These are phyloP conservation scores for Beauveria pseudobassiana DNA, from an alignment of 2,329 filamentous ascomycete species.

Conservation along the genomic window DNA sequence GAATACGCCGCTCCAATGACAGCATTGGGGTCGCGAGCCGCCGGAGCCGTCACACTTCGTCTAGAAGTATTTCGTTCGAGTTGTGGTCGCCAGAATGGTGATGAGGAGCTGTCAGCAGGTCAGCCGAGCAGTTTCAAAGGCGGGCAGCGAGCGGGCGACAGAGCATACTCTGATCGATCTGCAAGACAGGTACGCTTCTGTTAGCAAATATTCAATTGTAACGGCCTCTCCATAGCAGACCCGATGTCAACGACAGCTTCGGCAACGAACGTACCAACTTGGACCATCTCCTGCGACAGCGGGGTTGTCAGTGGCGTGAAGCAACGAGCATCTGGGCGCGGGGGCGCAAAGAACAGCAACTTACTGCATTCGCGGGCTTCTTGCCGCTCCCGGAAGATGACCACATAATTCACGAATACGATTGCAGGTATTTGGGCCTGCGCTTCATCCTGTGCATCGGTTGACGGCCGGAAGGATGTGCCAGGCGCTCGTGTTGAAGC, in stretches of 20 bases:
- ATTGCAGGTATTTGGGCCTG: conserved; percentile 16
- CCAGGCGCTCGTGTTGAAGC: conserved; percentile 13
- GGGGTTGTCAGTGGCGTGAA: conserved; percentile 28
- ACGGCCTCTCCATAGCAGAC: not conserved
- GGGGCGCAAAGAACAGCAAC: conserved; percentile 19
- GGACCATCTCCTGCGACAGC: conserved; percentile 85
- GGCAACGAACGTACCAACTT: conserved; percentile 69
- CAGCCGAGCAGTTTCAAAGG: conserved; percentile 12
- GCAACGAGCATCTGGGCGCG: conserved; percentile 13
- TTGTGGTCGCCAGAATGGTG: conserved; percentile 78
- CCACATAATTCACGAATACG: conserved; percentile 45
- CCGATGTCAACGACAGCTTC: not conserved
- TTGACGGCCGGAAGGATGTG: conserved; percentile 6
- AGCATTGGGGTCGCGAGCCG: conserved; percentile 54
- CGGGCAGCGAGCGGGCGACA: conserved; percentile 4
- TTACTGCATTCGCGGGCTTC: conserved; percentile 66
- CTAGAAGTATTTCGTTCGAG: conserved; percentile 45
- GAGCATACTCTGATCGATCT: conserved; percentile 59
- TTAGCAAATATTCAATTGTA: conserved; percentile 17
- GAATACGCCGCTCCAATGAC: conserved; percentile 95
- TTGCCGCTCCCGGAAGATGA: conserved; percentile 58
- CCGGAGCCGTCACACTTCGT: conserved; percentile 33
- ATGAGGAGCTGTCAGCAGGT: conserved; percentile 56
- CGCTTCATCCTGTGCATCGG: conserved; percentile 25
- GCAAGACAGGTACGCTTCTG: conserved; percentile 17